Percentiles rank a stretch among this genome's conserved stretches.
Conservation (phyloP, 2,329 filamentous ascomycete genomes). For the Corynespora cassiicola region DNA sequence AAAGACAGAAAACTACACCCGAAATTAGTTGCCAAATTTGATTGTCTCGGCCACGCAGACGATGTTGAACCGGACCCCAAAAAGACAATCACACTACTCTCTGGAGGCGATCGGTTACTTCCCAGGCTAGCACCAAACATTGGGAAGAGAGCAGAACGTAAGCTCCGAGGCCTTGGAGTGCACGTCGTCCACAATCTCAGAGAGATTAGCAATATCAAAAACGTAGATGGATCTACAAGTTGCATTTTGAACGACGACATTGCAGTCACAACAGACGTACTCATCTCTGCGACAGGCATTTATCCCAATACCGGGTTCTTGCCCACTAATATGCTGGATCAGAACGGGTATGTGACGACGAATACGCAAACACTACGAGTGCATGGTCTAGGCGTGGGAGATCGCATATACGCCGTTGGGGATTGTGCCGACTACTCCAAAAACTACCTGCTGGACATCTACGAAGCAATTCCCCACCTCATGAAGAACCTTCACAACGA, state of each 20-base stretch:
- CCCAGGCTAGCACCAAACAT: slow-evolving; percentile 24
- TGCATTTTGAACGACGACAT: slow-evolving; percentile 35
- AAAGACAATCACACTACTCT: slow-evolving; percentile 41
- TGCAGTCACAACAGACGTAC: slow-evolving; percentile 37
- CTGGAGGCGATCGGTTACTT: slow-evolving; percentile 34
- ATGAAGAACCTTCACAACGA: slow-evolving; percentile 43
- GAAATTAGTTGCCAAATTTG: neutral
- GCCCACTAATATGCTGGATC: slow-evolving; percentile 29
- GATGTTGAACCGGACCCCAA: slow-evolving; percentile 8
- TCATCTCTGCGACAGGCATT: slow-evolving; percentile 41
- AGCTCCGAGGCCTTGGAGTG: slow-evolving; percentile 37
- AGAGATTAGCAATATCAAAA: slow-evolving; percentile 18
- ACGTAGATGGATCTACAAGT: slow-evolving; percentile 24
- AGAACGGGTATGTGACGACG: slow-evolving; percentile 30
- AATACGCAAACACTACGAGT: slow-evolving; percentile 31
- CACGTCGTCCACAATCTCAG: slow-evolving; percentile 34
- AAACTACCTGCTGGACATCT: slow-evolving; percentile 40
- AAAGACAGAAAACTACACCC: neutral
- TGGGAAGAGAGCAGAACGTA: slow-evolving; percentile 31
- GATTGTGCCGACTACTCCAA: slow-evolving; percentile 39
- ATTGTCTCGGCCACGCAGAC: slow-evolving; percentile 1
- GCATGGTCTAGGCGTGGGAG: slow-evolving; percentile 17
- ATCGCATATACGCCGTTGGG: slow-evolving; percentile 41
- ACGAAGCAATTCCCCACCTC: slow-evolving; percentile 38
- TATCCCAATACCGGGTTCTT: slow-evolving; percentile 36